Evolutionary conservation across 805 yeast genomes (phyloP).

Genomic region (Kodamaea sagamina): DNA sequence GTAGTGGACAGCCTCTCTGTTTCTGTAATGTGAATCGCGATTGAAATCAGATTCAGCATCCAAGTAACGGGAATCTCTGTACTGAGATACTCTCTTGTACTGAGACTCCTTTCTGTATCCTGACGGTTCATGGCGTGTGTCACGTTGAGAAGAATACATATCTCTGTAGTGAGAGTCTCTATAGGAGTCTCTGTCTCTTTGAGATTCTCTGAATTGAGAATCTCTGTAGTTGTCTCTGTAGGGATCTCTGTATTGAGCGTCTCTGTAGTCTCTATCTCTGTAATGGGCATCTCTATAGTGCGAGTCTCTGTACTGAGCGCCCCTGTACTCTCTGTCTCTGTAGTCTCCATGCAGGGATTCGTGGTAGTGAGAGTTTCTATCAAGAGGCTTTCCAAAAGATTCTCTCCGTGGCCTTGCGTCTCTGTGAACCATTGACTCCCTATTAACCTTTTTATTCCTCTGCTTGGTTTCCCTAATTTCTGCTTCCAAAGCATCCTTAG

Average conservation of each 20-base stretch:
- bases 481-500: slow-evolving; percentile 43
- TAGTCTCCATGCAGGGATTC: slow-evolving; percentile 6
- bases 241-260: background rate
- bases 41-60: slow-evolving; percentile 1
- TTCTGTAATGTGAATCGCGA: slow-evolving; percentile 11
- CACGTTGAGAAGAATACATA: background rate
- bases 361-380: background rate
- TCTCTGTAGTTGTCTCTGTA: background rate
- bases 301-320: slow-evolving; percentile 3
- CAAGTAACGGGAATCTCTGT: slow-evolving; percentile 13
- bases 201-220: background rate
- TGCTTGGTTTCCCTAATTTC: slow-evolving; percentile 27
- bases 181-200: background rate
- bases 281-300: slow-evolving; percentile 9
- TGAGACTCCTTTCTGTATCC: slow-evolving; percentile 1
- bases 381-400: slow-evolving; percentile 13
- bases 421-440: slow-evolving; percentile 16
- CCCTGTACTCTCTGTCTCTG: background rate
- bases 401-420: slow-evolving; percentile 7
- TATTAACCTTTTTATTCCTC: slow-evolving; percentile 13
- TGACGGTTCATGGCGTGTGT: slow-evolving; percentile 1
- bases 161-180: slow-evolving; percentile 5
- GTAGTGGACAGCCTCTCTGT: slow-evolving; percentile 39
- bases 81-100: slow-evolving; percentile 13
- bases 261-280: slow-evolving; percentile 5